Conservation (phyloP, 148 eudicot species). For the Rhododendron ovatum region DNA sequence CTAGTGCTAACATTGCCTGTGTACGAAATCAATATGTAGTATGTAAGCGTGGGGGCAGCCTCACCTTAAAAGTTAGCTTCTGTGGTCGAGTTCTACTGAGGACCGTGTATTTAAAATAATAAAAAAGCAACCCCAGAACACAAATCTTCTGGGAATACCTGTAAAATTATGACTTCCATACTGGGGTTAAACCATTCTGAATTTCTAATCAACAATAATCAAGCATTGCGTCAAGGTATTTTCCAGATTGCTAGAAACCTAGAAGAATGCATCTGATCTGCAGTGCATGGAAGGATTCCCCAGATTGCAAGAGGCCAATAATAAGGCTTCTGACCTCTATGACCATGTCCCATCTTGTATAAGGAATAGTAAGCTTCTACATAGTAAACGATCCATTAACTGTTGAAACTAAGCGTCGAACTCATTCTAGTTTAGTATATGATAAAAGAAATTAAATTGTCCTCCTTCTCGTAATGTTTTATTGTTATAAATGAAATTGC, state of each 20-base stretch:
- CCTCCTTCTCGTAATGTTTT: too few relatives aligned
- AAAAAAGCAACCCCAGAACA: background rate
- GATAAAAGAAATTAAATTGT: too few relatives aligned
- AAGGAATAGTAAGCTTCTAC: background rate
- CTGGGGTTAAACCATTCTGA: background rate
- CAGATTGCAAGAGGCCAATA: background rate
- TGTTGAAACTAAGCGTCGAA: background rate
- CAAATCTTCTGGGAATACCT: background rate
- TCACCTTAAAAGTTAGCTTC: background rate
- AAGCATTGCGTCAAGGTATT: background rate
- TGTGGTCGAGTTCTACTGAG: background rate
- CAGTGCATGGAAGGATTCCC: background rate
- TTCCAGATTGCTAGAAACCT: background rate
- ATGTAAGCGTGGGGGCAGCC: background rate
- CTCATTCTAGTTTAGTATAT: background rate
- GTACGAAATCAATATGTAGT: background rate
- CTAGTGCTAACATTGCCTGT: background rate
- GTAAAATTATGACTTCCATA: background rate
- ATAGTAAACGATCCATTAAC: background rate
- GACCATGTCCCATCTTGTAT: background rate
- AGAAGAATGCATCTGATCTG: background rate
- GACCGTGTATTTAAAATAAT: background rate
- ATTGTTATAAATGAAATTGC: too few relatives aligned
- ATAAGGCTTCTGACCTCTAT: background rate
- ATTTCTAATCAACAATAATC: background rate